phyloP scores from a whole-genome alignment of 2,329 filamentous ascomycete species.

The Fusarium anthophilum region DNA sequence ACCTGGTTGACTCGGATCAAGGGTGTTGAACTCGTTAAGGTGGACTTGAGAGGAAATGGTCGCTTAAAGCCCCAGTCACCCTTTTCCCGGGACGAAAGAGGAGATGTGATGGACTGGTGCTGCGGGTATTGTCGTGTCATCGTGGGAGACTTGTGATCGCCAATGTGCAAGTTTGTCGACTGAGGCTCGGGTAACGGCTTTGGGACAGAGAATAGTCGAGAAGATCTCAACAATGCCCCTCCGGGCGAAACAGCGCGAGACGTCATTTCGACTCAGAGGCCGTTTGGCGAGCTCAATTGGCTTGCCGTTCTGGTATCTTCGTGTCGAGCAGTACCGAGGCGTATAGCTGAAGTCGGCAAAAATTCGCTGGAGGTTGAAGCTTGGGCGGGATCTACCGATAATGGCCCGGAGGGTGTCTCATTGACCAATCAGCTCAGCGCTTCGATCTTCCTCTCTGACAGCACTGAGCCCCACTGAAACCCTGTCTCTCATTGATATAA shows the following conservation, averaged over 20 bases:
- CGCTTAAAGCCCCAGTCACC: slow-evolving; percentile 97
- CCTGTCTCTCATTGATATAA: slow-evolving; percentile 17
- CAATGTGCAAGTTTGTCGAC: slow-evolving; percentile 52
- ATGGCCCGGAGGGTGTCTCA: slow-evolving; percentile 44
- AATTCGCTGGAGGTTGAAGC: slow-evolving; percentile 43
- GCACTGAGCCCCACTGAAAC: slow-evolving; percentile 35
- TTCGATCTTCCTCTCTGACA: not conserved
- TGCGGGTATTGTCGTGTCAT: slow-evolving; percentile 81
- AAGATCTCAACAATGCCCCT: slow-evolving; percentile 79
- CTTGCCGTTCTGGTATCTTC: slow-evolving; percentile 38
- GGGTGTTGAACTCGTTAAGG: slow-evolving; percentile 76
- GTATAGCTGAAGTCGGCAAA: slow-evolving; percentile 38
- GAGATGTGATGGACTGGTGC: slow-evolving; percentile 82
- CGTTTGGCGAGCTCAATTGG: slow-evolving; percentile 45
- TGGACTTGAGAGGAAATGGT: slow-evolving; percentile 79
- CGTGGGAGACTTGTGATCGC: slow-evolving; percentile 50
- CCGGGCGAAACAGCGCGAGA: slow-evolving; percentile 63
- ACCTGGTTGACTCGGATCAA: slow-evolving; percentile 79
- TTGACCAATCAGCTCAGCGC: slow-evolving; percentile 29
- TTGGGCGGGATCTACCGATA: slow-evolving; percentile 42
- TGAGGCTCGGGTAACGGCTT: slow-evolving; percentile 74
- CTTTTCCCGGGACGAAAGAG: slow-evolving; percentile 73
- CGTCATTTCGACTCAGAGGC: slow-evolving; percentile 46
- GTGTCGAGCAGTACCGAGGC: slow-evolving; percentile 21
- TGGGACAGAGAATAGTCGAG: slow-evolving; percentile 89